Percentiles rank a stretch among this genome's conserved stretches.
Evolutionary conservation across 2,329 filamentous ascomycete genomes (phyloP).

Genomic region (Bipolaris zeicola): DNA sequence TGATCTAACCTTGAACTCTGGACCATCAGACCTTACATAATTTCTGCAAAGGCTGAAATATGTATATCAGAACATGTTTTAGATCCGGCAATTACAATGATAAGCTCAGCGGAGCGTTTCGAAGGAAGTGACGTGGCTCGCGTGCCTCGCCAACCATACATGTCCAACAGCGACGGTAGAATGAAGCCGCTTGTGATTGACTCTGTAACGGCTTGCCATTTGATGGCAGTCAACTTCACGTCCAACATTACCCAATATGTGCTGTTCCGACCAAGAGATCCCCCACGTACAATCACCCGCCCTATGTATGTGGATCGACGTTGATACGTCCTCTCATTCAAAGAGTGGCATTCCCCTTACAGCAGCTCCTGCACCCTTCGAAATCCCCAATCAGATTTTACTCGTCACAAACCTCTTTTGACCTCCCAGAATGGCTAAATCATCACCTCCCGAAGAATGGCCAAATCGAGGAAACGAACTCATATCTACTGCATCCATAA

Average conservation of each 20-base stretch:
- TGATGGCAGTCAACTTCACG: not conserved
- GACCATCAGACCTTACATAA: not conserved
- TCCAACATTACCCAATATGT: not conserved
- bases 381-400: too few species aligned
- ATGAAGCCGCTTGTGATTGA: not conserved
- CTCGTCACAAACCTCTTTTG: not conserved
- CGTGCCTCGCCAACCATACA: not conserved
- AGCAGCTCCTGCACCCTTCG: too few species aligned
- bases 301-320: not conserved
- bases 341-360: too few species aligned
- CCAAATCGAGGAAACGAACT: conserved; percentile 11
- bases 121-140: not conserved
- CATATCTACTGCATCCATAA: conserved; percentile 8
- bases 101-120: not conserved
- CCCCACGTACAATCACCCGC: not conserved
- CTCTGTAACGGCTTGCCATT: not conserved
- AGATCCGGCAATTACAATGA: not conserved
- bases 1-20: not conserved
- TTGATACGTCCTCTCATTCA: not conserved
- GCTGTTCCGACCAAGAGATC: not conserved
- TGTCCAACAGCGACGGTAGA: not conserved
- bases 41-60: not conserved
- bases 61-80: not conserved
- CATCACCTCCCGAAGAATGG: not conserved
- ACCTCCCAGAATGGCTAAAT: not conserved